Evolutionary conservation across 2,329 filamentous ascomycete genomes (phyloP), one percentile per base, ranked within the genome.

Genomic region (Acrocalymma vagum): DNA sequence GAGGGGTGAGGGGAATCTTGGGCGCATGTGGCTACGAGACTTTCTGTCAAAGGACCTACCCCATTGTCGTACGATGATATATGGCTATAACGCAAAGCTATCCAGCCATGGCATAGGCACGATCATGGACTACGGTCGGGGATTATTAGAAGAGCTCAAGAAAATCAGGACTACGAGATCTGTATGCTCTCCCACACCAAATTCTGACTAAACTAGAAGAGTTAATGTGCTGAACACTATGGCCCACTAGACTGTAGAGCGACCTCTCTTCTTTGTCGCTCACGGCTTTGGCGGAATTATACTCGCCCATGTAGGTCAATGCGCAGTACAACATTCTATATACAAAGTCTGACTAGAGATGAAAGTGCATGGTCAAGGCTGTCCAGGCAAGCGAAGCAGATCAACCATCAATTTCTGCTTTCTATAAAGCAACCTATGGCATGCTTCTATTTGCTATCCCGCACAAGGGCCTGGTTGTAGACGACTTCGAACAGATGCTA

Each of bases 71-170:
- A 42, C 38, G 13, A 46, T 42, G 43, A 66, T 58, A 15, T 69
- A 69, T 33, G 64, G 67, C 4, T 69, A 69, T 38, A 63, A 70
- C 42, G 62, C 66, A n/a, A 66, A 63, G 33, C 37, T 69, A 5
- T 53, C 42, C 9, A 58, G 45, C 27, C 45, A 52, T 29, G 54
- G 51, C 6, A 38, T 62, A 5, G 39, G 59, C 30, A 61, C 49
- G 2, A 46, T 60, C 18, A 35, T 43, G 9, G 55, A 58, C 22
- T 59, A 55, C 18, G 31, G 29, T 7, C 31, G 31, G 32, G 38
- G 21, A 14, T 22, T 46, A 22, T 33, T 42, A 10, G 43, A 42
- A 20, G 38, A 46, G 20, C 24, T 46, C 5, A 45, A 45, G 36
- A 40, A 40, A 21, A 26, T 45, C 20, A 3, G 42, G 15, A 36